Percentiles rank a stretch among this genome's conserved stretches.
Conservation (phyloP, 208 protist genomes). For the Crithidia mellificae region DNA sequence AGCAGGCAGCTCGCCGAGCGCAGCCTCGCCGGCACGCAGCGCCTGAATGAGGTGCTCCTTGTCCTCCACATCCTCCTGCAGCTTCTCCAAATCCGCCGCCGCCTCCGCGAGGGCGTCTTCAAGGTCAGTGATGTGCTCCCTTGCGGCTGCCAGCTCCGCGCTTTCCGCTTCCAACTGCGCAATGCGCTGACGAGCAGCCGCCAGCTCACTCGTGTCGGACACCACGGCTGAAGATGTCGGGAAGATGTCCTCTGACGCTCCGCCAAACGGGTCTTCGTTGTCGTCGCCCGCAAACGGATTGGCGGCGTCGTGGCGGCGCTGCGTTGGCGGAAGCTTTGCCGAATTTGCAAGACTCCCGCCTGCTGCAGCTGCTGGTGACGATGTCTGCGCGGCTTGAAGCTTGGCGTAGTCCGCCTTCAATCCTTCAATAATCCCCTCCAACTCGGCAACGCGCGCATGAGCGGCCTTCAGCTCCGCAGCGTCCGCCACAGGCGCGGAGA, state of each 20-base stretch:
- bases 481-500: background rate
- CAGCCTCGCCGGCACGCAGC: conserved; percentile 28
- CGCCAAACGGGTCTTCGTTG: background rate
- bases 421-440: background rate
- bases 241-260: background rate
- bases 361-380: background rate
- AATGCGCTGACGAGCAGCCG: conserved; percentile 7
- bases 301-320: background rate
- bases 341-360: no score
- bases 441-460: background rate
- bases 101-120: conserved; percentile 31
- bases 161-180: conserved; percentile 5
- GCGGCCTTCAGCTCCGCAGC: background rate
- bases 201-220: background rate
- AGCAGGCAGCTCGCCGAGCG: conserved; percentile 9
- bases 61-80: conserved; percentile 29
- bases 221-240: conserved; percentile 1
- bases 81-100: conserved; percentile 13
- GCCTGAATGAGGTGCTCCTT: conserved; percentile 27
- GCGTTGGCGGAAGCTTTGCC: background rate
- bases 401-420: background rate
- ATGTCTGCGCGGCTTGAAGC: background rate
- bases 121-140: conserved; percentile 15
- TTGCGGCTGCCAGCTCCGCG: background rate
- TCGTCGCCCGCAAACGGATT: background rate